Conservation (phyloP, 192 early-diverging fungal genomes). For the Coemansia sp. region DNA sequence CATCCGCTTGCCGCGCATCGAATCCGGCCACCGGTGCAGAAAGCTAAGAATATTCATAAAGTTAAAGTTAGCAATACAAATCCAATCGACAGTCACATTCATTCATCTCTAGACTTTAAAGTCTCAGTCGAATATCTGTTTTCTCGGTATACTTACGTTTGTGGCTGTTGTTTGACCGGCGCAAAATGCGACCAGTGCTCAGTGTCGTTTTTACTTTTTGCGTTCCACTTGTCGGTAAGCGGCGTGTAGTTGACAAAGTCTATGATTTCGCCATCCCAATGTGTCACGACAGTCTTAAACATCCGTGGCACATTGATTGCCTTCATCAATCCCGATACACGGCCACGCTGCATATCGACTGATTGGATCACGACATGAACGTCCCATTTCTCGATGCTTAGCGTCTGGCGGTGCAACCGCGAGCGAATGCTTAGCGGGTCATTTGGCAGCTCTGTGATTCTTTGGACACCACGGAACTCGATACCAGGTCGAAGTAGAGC, state of each 20-base stretch:
- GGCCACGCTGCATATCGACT: conserved; percentile 37
- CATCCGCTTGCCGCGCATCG: conserved; percentile 41
- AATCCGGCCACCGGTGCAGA: conserved; percentile 35
- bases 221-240: conserved; percentile 60
- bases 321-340: conserved; percentile 55
- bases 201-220: conserved; percentile 27
- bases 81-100: background rate
- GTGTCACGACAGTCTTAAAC: conserved; percentile 53
- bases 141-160: conserved; percentile 40
- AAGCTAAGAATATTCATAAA: conserved; percentile 5
- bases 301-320: conserved; percentile 58
- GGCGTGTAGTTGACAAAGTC: conserved; percentile 60
- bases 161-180: conserved; percentile 14
- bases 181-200: conserved; percentile 43
- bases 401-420: background rate
- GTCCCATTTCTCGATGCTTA: conserved; percentile 36
- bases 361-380: conserved; percentile 36
- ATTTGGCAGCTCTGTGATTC: background rate
- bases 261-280: conserved; percentile 66
- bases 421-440: background rate
- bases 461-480: conserved; percentile 29
- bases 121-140: background rate
- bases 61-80: conserved; percentile 19
- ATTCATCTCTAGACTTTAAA: background rate
- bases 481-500: conserved; percentile 43